Evolutionary conservation across 306 rosid genomes (phyloP), one percentile per base, ranked within the genome.

Genomic region (Begonia loranthoides): DNA sequence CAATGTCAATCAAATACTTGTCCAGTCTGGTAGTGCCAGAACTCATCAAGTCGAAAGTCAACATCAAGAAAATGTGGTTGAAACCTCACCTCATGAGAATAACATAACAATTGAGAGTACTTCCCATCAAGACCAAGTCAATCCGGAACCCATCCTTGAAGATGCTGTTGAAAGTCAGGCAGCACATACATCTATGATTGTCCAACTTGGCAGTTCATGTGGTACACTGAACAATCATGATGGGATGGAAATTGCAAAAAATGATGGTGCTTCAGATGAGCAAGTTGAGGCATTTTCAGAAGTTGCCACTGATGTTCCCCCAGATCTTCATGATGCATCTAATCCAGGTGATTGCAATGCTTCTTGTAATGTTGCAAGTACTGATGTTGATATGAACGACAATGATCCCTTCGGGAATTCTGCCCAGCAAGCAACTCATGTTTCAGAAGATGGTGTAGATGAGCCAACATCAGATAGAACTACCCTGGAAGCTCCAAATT

Each of bases 341-440:
- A 66, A 70, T 72, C 68, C 70, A 51, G 74, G 60, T 62, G 81
- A 76, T 58, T 61, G 58, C 44, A 76, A 73, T 65, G 66, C 72
- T 47, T 62, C 77, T 41, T 70, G 82, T 56, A 28, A 63, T 52
- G 21, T 50, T 76, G 80, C 71, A 21, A 74, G 66, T 78, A 66
- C 55, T 70, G 93, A 92, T 65, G 65, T 87, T 71, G 88, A 83
- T 66, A 92, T 92, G 95, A 79, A 58, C 57, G 65, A 61, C 49
- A 57, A 55, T 70, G 96, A 83, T 46, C 72, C 66, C 49, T 87
- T 75, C 45, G 78, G 76, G 63, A 76, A 68, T 62, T 80, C 60
- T 57, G 39, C 80, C 9, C 76, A 63, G 56, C 89, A 59, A 61
- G 77, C 74, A 48, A 54, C 47, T 67, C 64, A 56, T 60, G 57